Evolutionary conservation across 306 rosid genomes (phyloP).

Genomic region (Vigna reflexopilosa): DNA sequence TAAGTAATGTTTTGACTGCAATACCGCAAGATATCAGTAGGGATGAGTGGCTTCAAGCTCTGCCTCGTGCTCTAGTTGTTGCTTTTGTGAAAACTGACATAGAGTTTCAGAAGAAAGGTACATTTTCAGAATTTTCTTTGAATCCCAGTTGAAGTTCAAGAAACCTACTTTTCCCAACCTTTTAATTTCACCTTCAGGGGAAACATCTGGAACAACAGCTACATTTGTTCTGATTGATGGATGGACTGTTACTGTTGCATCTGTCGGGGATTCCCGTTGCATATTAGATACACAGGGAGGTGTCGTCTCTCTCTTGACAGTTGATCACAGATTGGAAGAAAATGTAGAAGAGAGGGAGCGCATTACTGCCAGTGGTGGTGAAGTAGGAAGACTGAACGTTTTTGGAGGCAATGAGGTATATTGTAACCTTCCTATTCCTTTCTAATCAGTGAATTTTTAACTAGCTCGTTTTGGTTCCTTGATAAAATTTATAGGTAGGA

Average conservation of each 20-base stretch:
- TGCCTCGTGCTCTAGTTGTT: constrained; percentile 91
- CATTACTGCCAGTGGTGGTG: constrained; percentile 97
- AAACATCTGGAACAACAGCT: constrained; percentile 93
- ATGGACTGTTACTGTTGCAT: constrained; percentile 92
- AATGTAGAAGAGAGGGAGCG: constrained; percentile 95
- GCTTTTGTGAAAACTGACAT: constrained; percentile 94
- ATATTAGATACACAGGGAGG: constrained; percentile 93
- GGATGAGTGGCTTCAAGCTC: constrained; percentile 88
- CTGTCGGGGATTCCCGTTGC: constrained; percentile 95
- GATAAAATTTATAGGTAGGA: constrained; percentile 67
- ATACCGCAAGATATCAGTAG: constrained; percentile 82
- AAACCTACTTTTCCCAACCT: constrained; percentile 25
- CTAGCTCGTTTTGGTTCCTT: constrained; percentile 30
- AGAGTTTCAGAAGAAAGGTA: constrained; percentile 90
- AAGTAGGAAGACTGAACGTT: constrained; percentile 95
- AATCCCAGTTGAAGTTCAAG: neutral
- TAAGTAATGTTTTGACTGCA: constrained; percentile 77
- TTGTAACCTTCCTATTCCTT: constrained; percentile 34
- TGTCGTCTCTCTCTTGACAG: constrained; percentile 85
- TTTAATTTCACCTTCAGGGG: constrained; percentile 60
- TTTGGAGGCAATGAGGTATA: constrained; percentile 87
- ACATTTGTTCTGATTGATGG: constrained; percentile 87
- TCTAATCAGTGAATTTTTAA: constrained; percentile 12
- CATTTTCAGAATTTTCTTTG: constrained; percentile 6
- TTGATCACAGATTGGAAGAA: constrained; percentile 95